Evolutionary conservation across 306 rosid genomes (phyloP).

Genomic region (Citrullus mucosospermus): DNA sequence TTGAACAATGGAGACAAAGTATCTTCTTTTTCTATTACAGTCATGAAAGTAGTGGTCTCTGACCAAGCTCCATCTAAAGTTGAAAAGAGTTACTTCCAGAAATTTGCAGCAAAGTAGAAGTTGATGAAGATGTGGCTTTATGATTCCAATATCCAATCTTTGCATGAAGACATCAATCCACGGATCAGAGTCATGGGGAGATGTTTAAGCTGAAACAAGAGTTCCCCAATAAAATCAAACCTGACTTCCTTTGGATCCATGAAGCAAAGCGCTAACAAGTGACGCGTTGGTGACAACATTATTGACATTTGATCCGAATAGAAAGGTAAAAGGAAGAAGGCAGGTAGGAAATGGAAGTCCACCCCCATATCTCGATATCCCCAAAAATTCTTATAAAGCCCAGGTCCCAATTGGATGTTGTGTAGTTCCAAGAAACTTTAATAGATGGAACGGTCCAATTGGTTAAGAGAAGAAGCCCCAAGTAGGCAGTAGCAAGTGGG

Average conservation of each 20-base stretch:
- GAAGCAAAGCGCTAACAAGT: neutral
- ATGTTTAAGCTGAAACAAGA: neutral
- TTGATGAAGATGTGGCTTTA: neutral
- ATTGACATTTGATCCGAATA: neutral
- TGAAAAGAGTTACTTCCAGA: neutral
- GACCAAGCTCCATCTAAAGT: neutral
- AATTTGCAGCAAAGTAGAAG: neutral
- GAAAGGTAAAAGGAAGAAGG: neutral
- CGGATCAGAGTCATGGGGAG: neutral
- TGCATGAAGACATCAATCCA: neutral
- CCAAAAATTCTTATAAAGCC: neutral
- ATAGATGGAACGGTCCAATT: neutral
- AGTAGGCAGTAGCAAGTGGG: neutral
- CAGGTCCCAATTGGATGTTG: neutral
- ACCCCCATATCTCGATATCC: neutral
- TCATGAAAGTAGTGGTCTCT: neutral
- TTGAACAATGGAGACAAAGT: neutral
- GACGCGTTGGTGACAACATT: neutral
- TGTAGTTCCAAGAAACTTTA: neutral
- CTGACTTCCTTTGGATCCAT: neutral
- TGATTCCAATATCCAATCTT: neutral
- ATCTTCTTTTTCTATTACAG: neutral
- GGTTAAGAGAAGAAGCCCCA: neutral
- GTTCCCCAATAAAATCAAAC: neutral
- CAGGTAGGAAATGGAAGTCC: neutral